Evolutionary conservation across 192 early-diverging fungal genomes (phyloP), one percentile per base, ranked within the genome.

Genomic region (Polychytrium aggregatum): DNA sequence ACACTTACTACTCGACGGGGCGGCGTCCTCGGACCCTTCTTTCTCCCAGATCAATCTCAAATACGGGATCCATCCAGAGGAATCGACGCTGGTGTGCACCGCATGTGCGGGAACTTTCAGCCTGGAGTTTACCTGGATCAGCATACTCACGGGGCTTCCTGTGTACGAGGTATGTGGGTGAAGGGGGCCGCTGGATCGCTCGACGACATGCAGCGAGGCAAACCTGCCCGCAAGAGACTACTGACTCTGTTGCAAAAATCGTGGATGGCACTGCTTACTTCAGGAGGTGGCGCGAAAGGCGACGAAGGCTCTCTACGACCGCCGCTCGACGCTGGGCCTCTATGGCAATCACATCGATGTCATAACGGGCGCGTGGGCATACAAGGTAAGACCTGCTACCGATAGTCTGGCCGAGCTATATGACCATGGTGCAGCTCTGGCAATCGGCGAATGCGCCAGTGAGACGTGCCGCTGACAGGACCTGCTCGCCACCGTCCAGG

Each of bases 81-180:
- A 87, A 40, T 78, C 78, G 0, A 31, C 66, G 1, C 76, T 73
- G 43, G 87, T 83, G 3, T 68, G 65, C 43, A 77, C 83, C 0
- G 90, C 90, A 20, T 84, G 87, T 13, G 82, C 78, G n/a, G 88
- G 88, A 1, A 85, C 85, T 36, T 65, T 91, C 52, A 57, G 85
- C 28, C 60, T 93, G 7, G 90, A 93, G 50, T 93, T 91, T 73
- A 83, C 83, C 30, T 79, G 81, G n/a, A 60, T 93, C 24, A 87
- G 86, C 52, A 68, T 85, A 17, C 65, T 90, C 44, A 87, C 85
- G 0, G 84, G 83, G 17, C 71, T 90, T 60, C 63, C 71, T 5
- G 52, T 64, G 22, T 91, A 83, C 58, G 90, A 93, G 63, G 81
- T 76, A 65, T 25, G 31, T 31, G 11, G n/a, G n/a, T n/a, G n/a